Conservation (phyloP, 2,329 filamentous ascomycete genomes). For the Pestalotiopsis sp. region DNA sequence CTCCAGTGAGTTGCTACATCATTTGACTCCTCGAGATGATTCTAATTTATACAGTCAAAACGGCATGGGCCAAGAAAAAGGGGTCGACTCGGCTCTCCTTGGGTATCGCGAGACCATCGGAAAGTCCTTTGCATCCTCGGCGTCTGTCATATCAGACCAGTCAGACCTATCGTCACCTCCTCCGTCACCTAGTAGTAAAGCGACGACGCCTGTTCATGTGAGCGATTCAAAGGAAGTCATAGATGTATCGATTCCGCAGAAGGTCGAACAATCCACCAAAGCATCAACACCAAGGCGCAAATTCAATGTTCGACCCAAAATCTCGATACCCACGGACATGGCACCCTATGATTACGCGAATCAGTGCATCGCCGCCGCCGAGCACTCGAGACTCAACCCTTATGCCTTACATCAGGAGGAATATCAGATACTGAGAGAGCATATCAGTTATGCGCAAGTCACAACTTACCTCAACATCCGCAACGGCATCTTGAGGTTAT, state of each 20-base stretch:
- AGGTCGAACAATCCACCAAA: constrained; percentile 16
- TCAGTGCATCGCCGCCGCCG: constrained; percentile 86
- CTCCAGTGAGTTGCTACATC: constrained; percentile 25
- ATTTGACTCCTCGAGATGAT: background rate
- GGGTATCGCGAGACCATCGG: constrained; percentile 21
- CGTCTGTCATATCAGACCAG: constrained; percentile 51
- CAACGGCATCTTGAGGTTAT: constrained; percentile 88
- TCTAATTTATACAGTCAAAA: constrained; percentile 15
- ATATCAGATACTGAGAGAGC: constrained; percentile 74
- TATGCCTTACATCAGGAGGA: constrained; percentile 86
- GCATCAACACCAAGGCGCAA: constrained; percentile 31
- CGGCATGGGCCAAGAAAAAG: constrained; percentile 30
- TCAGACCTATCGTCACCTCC: constrained; percentile 56
- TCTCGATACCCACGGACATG: constrained; percentile 79
- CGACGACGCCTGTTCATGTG: constrained; percentile 58
- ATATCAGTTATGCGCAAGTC: constrained; percentile 85
- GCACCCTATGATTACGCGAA: constrained; percentile 78
- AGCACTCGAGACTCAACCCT: constrained; percentile 85
- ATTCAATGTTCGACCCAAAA: constrained; percentile 69
- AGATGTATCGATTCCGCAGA: constrained; percentile 14
- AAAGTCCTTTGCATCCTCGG: constrained; percentile 53
- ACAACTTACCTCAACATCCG: constrained; percentile 95
- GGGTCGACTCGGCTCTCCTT: constrained; percentile 32
- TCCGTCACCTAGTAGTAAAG: constrained; percentile 59
- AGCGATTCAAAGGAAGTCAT: constrained; percentile 35